Evolutionary conservation across 2,329 filamentous ascomycete species (phyloP).

Genomic region (Ceratocystiopsis minuta): DNA sequence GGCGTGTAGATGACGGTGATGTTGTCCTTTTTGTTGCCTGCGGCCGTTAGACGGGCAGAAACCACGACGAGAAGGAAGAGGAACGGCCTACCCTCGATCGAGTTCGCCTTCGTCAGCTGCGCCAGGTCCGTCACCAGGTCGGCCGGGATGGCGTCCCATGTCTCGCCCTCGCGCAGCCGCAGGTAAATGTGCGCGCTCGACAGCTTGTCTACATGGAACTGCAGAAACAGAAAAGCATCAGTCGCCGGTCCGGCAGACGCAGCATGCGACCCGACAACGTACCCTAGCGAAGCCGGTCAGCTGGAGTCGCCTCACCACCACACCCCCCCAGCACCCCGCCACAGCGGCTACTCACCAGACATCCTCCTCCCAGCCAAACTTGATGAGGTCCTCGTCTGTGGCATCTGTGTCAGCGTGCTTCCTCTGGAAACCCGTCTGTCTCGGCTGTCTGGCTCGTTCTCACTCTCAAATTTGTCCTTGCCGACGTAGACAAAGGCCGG

Average conservation of each 20-base stretch:
- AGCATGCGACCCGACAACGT: constrained; percentile 6
- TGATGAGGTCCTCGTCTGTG: constrained; percentile 92
- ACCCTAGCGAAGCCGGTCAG: constrained; percentile 12
- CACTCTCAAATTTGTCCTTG: constrained; percentile 98
- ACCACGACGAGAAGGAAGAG: background rate
- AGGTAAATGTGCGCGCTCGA: constrained; percentile 95
- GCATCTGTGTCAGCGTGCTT: background rate
- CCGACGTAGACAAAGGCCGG: constrained; percentile 85
- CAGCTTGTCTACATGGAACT: constrained; percentile 97
- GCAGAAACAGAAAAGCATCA: background rate
- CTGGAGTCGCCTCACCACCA: background rate
- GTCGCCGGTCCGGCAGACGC: too few species aligned
- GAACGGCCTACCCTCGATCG: constrained; percentile 57
- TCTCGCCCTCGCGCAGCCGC: constrained; percentile 56
- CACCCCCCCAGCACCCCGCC: background rate
- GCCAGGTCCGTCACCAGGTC: constrained; percentile 70
- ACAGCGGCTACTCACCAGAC: constrained; percentile 52
- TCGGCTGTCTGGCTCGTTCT: constrained; percentile 8
- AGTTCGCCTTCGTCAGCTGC: constrained; percentile 97
- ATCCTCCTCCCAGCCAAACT: constrained; percentile 86
- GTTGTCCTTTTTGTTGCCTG: constrained; percentile 97
- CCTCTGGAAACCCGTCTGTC: too few species aligned
- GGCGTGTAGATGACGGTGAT: constrained; percentile 93
- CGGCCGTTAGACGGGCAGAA: background rate
- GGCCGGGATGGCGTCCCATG: constrained; percentile 67